Percentiles rank a stretch among this genome's conserved stretches.
Evolutionary conservation across 805 yeast genomes (phyloP).

Genomic region (Candida berthetii): DNA sequence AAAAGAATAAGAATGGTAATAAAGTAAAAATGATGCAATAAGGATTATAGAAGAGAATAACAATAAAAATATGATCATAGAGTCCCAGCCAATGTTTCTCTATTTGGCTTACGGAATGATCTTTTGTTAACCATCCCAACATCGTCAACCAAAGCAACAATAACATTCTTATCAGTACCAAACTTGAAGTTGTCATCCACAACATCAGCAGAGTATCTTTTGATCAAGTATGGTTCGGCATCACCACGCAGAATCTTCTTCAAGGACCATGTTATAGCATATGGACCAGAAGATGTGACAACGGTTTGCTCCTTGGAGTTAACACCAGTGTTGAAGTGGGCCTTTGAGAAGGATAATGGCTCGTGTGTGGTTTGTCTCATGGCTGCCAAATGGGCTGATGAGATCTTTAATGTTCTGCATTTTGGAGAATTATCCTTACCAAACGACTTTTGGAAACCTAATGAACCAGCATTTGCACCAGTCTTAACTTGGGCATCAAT

Average conservation of each 20-base stretch:
- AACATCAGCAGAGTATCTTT: constrained; percentile 52
- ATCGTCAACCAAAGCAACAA: constrained; percentile 70
- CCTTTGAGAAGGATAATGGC: constrained; percentile 58
- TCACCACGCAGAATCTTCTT: constrained; percentile 49
- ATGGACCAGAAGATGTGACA: constrained; percentile 77
- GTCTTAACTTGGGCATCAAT: constrained; percentile 59
- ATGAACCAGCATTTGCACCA: constrained; percentile 51
- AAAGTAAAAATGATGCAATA: too few species aligned
- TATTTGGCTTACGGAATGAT: constrained; percentile 52
- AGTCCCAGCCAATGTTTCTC: constrained; percentile 27
- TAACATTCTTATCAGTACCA: constrained; percentile 64
- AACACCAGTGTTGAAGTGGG: constrained; percentile 72
- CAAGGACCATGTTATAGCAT: constrained; percentile 75
- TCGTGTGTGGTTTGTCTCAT: constrained; percentile 44
- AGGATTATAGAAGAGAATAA: too few species aligned
- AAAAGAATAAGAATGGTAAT: background rate
- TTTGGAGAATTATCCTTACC: constrained; percentile 59
- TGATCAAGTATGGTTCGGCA: constrained; percentile 54
- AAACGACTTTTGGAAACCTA: constrained; percentile 63
- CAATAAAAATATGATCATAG: too few species aligned
- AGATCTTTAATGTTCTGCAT: constrained; percentile 60
- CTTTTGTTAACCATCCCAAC: constrained; percentile 63
- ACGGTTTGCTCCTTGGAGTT: constrained; percentile 61
- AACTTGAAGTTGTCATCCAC: constrained; percentile 76
- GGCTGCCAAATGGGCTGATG: constrained; percentile 66